A percentile compares a stretch with the other conserved stretches of the same genome.
Evolutionary conservation across 108 stramenopile genomes (phyloP).

Genomic region (Cyclotella kingstonii): DNA sequence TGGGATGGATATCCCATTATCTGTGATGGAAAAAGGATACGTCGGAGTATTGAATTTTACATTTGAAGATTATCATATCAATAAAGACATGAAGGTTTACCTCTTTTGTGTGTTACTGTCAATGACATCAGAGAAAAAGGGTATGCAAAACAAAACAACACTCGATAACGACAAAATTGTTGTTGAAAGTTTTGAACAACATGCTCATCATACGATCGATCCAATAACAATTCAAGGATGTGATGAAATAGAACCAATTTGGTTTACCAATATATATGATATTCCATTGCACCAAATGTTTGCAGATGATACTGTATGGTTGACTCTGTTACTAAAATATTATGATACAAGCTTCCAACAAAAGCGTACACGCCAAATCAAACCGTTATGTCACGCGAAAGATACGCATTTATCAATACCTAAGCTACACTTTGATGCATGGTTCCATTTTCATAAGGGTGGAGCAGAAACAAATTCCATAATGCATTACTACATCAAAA

Average conservation of each 20-base stretch:
- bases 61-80: slow-evolving; percentile 53
- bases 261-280: slow-evolving; percentile 55
- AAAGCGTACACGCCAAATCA: background rate
- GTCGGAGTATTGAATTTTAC: slow-evolving; percentile 67
- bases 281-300: slow-evolving; percentile 81
- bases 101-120: slow-evolving; percentile 56
- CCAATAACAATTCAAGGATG: slow-evolving; percentile 50
- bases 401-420: background rate
- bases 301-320: slow-evolving; percentile 80
- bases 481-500: slow-evolving; percentile 58
- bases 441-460: slow-evolving; percentile 67
- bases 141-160: background rate
- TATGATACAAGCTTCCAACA: background rate
- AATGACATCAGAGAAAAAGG: slow-evolving; percentile 6
- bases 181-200: no score
- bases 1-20: slow-evolving; percentile 43
- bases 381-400: background rate
- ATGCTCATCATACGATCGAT: slow-evolving; percentile 28
- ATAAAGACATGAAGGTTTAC: slow-evolving; percentile 64
- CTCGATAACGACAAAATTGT: background rate
- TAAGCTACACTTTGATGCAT: slow-evolving; percentile 53
- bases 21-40: slow-evolving; percentile 44
- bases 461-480: slow-evolving; percentile 62
- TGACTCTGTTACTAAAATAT: slow-evolving; percentile 47
- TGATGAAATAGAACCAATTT: slow-evolving; percentile 75